Conservation (phyloP, 305 asterid genomes). For the Fraxinus xanthoxyloides region DNA sequence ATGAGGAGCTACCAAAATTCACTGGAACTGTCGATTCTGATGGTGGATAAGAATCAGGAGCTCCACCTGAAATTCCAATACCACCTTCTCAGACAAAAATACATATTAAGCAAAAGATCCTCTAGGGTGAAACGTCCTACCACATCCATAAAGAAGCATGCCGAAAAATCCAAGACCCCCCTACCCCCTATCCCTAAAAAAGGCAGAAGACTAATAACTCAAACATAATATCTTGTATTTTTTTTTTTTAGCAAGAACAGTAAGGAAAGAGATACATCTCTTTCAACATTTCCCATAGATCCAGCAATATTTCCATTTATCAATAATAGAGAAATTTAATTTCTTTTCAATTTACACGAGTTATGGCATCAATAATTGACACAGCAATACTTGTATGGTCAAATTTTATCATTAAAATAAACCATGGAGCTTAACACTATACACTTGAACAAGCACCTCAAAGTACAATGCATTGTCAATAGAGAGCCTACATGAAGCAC, state of each 20-base stretch:
- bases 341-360: neutral
- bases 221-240: neutral
- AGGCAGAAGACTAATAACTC: neutral
- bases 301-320: neutral
- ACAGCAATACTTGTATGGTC: neutral
- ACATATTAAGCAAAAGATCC: neutral
- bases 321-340: neutral
- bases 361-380: neutral
- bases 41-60: constrained; percentile 57
- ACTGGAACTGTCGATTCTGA: constrained; percentile 60
- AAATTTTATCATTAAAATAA: neutral
- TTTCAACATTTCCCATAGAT: neutral
- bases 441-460: constrained; percentile 13
- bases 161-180: neutral
- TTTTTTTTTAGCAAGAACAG: neutral
- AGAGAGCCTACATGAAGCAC: neutral
- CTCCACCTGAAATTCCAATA: constrained; percentile 52
- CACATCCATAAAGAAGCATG: neutral
- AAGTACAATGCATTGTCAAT: neutral
- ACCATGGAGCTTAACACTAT: neutral
- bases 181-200: neutral
- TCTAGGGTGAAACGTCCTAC: neutral
- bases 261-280: neutral
- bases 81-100: constrained; percentile 44
- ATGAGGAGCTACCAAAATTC: constrained; percentile 71